These are phyloP conservation scores for Spergularia bocconei DNA, from an alignment of 148 eudicot genomes.

Conservation along the genomic window DNA sequence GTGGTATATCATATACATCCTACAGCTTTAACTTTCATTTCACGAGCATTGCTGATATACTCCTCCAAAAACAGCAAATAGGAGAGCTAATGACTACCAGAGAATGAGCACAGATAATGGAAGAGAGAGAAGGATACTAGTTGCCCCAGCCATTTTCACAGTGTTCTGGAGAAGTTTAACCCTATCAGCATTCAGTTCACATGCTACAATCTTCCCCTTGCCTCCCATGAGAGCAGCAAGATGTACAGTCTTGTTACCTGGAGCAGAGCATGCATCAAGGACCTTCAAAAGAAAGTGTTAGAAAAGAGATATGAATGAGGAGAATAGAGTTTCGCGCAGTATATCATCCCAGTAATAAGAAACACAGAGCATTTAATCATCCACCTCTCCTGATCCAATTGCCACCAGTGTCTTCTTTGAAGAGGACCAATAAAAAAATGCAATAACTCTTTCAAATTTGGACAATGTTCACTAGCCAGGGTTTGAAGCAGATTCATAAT, in stretches of 20 bases:
- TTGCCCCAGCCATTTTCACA: slow-evolving; percentile 71
- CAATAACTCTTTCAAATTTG: background rate
- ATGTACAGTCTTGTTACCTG: slow-evolving; percentile 97
- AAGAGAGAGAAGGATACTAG: slow-evolving; percentile 69
- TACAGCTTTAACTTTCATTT: background rate
- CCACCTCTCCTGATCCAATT: background rate
- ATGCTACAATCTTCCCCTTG: slow-evolving; percentile 82
- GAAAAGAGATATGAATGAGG: background rate
- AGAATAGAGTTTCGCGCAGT: background rate
- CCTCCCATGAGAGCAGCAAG: slow-evolving; percentile 87
- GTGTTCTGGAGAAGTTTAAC: slow-evolving; percentile 62
- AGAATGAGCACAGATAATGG: slow-evolving; percentile 3
- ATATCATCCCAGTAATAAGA: background rate
- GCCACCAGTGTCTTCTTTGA: background rate
- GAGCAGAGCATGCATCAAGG: slow-evolving; percentile 98
- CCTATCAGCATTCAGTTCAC: slow-evolving; percentile 78
- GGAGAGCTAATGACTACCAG: background rate
- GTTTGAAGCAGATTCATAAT: too few species aligned
- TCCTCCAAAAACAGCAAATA: background rate
- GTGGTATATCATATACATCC: slow-evolving; percentile 1
- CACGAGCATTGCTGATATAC: background rate
- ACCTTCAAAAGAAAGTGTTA: slow-evolving; percentile 59
- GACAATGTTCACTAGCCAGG: background rate
- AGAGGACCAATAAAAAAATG: background rate
- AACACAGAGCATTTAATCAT: background rate